Conservation (phyloP, 1,139 yeast species). For the Starmera stellimalicola region DNA sequence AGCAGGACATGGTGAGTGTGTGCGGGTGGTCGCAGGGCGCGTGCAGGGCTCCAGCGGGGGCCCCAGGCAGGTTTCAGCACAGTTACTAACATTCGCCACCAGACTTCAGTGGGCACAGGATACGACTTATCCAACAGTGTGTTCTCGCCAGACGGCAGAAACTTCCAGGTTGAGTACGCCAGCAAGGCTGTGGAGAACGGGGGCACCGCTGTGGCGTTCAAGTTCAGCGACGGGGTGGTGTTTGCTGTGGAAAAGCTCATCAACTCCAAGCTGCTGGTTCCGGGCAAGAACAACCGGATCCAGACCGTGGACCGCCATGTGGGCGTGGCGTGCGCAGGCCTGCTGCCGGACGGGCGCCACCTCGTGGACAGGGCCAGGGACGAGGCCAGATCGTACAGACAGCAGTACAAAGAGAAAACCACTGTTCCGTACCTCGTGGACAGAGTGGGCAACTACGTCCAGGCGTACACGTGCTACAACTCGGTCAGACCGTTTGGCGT, state of each 20-base stretch:
- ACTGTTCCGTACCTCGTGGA: constrained; percentile 79
- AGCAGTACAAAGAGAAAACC: constrained; percentile 66
- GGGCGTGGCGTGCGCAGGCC: constrained; percentile 91
- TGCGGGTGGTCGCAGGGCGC: too few species aligned
- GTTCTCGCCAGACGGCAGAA: constrained; percentile 84
- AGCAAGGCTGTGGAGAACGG: constrained; percentile 96
- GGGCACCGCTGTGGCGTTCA: constrained; percentile 89
- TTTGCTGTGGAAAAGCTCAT: constrained; percentile 93
- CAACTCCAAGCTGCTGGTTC: constrained; percentile 78
- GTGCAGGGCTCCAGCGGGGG: too few species aligned
- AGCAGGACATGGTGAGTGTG: too few species aligned
- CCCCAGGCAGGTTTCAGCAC: too few species aligned
- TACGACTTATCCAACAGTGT: constrained; percentile 94
- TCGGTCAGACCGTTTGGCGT: constrained; percentile 98
- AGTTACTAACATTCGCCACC: constrained; percentile 10
- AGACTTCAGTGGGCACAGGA: constrained; percentile 95
- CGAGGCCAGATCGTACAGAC: constrained; percentile 76
- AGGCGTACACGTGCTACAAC: constrained; percentile 90
- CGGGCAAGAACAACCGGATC: constrained; percentile 80
- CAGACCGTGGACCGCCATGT: constrained; percentile 90
- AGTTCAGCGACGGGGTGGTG: constrained; percentile 86
- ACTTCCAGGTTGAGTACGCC: constrained; percentile 98
- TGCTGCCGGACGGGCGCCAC: constrained; percentile 94
- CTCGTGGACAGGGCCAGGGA: constrained; percentile 88
- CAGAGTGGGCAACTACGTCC: constrained; percentile 86